These are phyloP conservation scores for Lanzia echinophila DNA, from an alignment of 2,329 filamentous ascomycete genomes.

Conservation along the genomic window DNA sequence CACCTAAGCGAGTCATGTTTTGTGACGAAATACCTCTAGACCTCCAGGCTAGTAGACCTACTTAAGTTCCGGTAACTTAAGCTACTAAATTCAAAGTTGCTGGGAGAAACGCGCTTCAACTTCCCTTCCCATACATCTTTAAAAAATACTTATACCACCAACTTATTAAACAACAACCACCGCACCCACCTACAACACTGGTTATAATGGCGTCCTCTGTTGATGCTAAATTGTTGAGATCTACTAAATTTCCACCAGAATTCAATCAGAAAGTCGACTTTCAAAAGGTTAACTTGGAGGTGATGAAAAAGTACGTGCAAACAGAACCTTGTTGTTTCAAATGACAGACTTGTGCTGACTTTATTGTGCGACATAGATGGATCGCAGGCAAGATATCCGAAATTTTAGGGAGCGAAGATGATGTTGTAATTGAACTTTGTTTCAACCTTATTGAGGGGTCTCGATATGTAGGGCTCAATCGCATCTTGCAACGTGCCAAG, in stretches of 20 bases:
- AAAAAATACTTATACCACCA: too few relatives aligned
- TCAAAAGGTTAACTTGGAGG: slow-evolving; percentile 91
- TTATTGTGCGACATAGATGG: slow-evolving; percentile 56
- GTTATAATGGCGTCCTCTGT: slow-evolving; percentile 68
- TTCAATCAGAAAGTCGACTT: slow-evolving; percentile 97
- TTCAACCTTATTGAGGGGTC: slow-evolving; percentile 65
- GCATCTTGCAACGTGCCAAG: slow-evolving; percentile 9
- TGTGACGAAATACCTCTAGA: neutral
- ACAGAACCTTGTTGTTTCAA: slow-evolving; percentile 13
- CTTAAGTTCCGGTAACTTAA: too few relatives aligned
- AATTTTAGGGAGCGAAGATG: slow-evolving; percentile 87
- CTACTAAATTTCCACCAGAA: slow-evolving; percentile 88
- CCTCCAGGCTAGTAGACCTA: too few relatives aligned
- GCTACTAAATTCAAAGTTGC: too few relatives aligned
- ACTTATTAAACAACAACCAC: too few relatives aligned
- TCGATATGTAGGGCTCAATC: slow-evolving; percentile 58
- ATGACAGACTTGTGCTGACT: slow-evolving; percentile 17
- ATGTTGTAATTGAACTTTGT: slow-evolving; percentile 86
- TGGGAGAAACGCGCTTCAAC: neutral
- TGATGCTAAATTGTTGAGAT: slow-evolving; percentile 81
- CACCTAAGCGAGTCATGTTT: neutral
- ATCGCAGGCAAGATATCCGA: slow-evolving; percentile 82
- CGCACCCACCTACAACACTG: neutral
- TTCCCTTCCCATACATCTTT: neutral
- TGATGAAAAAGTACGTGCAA: slow-evolving; percentile 83